Evolutionary conservation across 768 basidiomycete genomes (phyloP).

Genomic region (Russula emetica): DNA sequence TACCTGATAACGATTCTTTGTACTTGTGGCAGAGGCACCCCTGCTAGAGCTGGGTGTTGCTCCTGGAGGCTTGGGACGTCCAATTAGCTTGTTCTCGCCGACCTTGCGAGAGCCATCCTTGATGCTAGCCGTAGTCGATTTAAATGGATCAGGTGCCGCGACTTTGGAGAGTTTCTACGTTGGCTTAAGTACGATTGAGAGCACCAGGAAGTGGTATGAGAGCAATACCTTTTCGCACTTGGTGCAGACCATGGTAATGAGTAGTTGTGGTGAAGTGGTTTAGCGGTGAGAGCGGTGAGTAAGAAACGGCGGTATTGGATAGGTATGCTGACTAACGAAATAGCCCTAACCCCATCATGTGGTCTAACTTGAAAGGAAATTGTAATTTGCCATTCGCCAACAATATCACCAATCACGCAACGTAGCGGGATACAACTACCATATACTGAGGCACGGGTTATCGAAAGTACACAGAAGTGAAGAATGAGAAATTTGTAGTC

Average conservation of each 20-base stretch:
- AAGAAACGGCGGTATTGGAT: too few relatives aligned
- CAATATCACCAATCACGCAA: too few relatives aligned
- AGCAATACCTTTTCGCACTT: slow-evolving; percentile 68
- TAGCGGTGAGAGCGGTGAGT: not conserved
- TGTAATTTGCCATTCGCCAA: too few relatives aligned
- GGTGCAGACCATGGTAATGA: slow-evolving; percentile 73
- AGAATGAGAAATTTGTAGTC: too few relatives aligned
- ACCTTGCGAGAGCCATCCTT: slow-evolving; percentile 78
- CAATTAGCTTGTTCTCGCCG: slow-evolving; percentile 79
- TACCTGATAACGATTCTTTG: slow-evolving; percentile 76
- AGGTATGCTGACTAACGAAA: slow-evolving; percentile 5
- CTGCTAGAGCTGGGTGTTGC: slow-evolving; percentile 23
- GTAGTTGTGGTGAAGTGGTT: not conserved
- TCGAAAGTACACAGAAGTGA: too few relatives aligned
- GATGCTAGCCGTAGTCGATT: slow-evolving; percentile 64
- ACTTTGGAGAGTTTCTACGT: slow-evolving; percentile 83
- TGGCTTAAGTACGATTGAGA: slow-evolving; percentile 31
- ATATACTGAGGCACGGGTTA: too few relatives aligned
- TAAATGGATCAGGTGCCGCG: slow-evolving; percentile 86
- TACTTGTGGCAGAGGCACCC: slow-evolving; percentile 42
- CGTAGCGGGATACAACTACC: too few relatives aligned
- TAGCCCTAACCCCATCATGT: not conserved
- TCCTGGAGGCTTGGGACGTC: slow-evolving; percentile 42
- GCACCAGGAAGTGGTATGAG: not conserved
- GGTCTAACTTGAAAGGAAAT: not conserved